A percentile compares a stretch with the other conserved stretches of the same genome.
Evolutionary conservation across 352 stramenopile genomes (phyloP).

Genomic region (Globisporangium canariense): DNA sequence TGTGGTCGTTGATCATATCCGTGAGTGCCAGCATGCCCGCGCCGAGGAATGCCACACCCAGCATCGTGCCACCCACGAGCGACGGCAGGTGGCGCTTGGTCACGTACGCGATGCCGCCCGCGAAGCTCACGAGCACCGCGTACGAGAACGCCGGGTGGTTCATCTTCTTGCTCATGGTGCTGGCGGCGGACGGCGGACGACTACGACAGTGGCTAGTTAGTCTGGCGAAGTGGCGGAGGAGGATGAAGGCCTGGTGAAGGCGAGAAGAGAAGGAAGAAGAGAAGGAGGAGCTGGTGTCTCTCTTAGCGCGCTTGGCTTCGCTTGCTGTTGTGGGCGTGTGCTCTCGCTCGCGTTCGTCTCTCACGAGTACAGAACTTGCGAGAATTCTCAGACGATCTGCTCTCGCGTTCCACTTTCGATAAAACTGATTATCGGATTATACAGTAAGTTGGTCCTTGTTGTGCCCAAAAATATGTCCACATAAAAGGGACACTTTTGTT

Average conservation of each 20-base stretch:
- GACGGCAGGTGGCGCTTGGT: constrained; percentile 62
- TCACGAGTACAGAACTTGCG: neutral
- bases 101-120: constrained; percentile 57
- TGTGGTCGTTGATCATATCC: constrained; percentile 67
- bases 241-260: no score
- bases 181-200: neutral
- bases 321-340: neutral
- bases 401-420: neutral
- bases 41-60: constrained; percentile 67
- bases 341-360: neutral
- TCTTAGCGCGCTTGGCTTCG: neutral
- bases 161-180: constrained; percentile 24
- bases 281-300: neutral
- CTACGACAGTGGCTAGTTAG: neutral
- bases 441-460: neutral
- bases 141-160: constrained; percentile 72
- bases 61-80: constrained; percentile 54
- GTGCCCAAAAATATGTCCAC: neutral
- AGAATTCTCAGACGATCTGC: neutral
- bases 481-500: neutral
- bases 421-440: neutral
- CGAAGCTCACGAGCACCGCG: constrained; percentile 58
- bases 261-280: no score
- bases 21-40: constrained; percentile 63
- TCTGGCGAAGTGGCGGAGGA: neutral